Evolutionary conservation across 371 early-diverging fungal genomes (phyloP).

Genomic region (Neoconidiobolus thromboides): DNA sequence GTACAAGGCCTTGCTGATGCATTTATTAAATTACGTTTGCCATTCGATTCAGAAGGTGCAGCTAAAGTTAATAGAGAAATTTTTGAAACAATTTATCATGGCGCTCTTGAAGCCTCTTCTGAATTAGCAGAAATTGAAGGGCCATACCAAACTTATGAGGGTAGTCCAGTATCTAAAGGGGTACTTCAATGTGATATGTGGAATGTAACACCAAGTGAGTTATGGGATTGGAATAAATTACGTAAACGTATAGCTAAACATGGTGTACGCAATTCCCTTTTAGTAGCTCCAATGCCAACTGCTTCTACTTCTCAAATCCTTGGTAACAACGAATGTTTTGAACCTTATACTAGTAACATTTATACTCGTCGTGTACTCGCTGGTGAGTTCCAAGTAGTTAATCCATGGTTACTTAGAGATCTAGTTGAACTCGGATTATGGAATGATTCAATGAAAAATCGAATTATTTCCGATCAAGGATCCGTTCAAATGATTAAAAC

Average conservation of each 20-base stretch:
- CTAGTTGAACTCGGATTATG: conserved; percentile 83
- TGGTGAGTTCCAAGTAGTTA: conserved; percentile 99
- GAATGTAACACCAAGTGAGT: conserved; percentile 53
- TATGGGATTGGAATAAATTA: conserved; percentile 85
- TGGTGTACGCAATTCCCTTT: conserved; percentile 94
- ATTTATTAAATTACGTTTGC: conserved; percentile 85
- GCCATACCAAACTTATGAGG: conserved; percentile 75
- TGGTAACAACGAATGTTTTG: conserved; percentile 98
- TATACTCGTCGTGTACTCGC: conserved; percentile 96
- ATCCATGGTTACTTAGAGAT: conserved; percentile 89
- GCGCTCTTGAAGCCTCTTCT: conserved; percentile 87
- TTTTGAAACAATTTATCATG: conserved; percentile 97
- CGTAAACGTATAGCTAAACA: conserved; percentile 59
- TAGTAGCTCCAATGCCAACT: conserved; percentile 99
- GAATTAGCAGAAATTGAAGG: conserved; percentile 79
- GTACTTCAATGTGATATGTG: conserved; percentile 94
- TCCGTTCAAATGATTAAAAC: conserved; percentile 61
- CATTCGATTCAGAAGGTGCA: conserved; percentile 93
- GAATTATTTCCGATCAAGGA: conserved; percentile 92
- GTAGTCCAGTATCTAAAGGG: conserved; percentile 86
- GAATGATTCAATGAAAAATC: conserved; percentile 91
- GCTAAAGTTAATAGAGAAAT: conserved; percentile 73
- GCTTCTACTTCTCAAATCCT: conserved; percentile 99
- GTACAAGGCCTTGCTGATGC: conserved; percentile 98
- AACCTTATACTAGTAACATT: conserved; percentile 97